Conservation (phyloP, 106 monocot genomes). For the Agapanthus africanus region DNA sequence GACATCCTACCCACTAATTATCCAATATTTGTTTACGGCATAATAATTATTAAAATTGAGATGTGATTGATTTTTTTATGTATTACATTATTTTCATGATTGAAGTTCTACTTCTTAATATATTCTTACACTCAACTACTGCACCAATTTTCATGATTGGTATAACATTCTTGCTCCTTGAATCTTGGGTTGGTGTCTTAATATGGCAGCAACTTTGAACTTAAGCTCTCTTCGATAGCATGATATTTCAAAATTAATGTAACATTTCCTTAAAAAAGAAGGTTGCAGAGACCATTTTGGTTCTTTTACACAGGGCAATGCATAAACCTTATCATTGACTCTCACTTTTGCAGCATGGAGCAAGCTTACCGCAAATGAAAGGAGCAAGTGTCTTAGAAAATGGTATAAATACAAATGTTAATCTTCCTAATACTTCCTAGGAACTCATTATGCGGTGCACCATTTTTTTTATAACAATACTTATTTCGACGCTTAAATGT, state of each 20-base stretch:
- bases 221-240: background rate
- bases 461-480: background rate
- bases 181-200: no score
- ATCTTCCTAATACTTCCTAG: background rate
- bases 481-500: no score
- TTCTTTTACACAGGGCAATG: background rate
- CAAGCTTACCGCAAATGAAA: background rate
- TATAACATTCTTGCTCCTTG: no score
- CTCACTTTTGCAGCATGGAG: background rate
- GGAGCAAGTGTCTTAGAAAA: background rate
- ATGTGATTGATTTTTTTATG: no score
- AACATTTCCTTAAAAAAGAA: background rate
- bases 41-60: no score
- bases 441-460: background rate
- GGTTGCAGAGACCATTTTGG: background rate
- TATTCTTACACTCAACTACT: no score
- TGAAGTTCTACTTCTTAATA: no score
- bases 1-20: no score
- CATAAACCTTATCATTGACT: background rate
- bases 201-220: background rate
- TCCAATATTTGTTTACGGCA: no score
- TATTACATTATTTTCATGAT: no score
- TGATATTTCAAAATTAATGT: background rate
- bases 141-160: no score
- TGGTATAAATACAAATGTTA: constrained; percentile 32